phyloP scores from a whole-genome alignment of 83 land plant genomes.

The Diphasiastrum complanatum region DNA sequence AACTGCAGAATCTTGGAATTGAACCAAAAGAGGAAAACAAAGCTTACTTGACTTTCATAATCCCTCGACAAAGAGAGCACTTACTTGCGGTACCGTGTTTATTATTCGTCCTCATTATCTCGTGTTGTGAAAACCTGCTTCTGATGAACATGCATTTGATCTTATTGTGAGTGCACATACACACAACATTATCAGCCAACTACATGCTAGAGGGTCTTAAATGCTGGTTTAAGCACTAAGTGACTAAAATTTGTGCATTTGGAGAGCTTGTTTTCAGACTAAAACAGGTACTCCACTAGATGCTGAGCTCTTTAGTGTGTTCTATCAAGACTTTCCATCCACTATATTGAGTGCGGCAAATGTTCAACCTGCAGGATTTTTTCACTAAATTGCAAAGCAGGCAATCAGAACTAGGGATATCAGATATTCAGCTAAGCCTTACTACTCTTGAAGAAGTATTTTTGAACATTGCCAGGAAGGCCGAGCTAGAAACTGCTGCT shows the following conservation, averaged over 20 bases:
- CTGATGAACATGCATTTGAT: not conserved
- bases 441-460: constrained; percentile 92
- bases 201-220: too few relatives aligned
- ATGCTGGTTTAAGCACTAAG: too few relatives aligned
- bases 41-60: constrained; percentile 70
- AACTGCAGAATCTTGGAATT: constrained; percentile 58
- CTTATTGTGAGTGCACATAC: too few relatives aligned
- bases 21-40: constrained; percentile 72
- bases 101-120: too few relatives aligned
- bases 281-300: not conserved
- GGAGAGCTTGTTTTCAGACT: not conserved
- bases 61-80: constrained; percentile 71
- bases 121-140: constrained; percentile 10
- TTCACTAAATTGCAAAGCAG: constrained; percentile 62
- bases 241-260: too few relatives aligned
- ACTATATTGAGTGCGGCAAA: constrained; percentile 3
- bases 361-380: constrained; percentile 39
- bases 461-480: constrained; percentile 68
- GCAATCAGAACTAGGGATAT: constrained; percentile 56
- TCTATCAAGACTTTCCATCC: not conserved
- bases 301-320: not conserved
- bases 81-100: constrained; percentile 57
- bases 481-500: constrained; percentile 73
- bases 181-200: too few relatives aligned
- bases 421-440: constrained; percentile 77